A percentile compares a stretch with the other conserved stretches of the same genome.
Evolutionary conservation across 2,329 filamentous ascomycete genomes (phyloP).

Genomic region (Neonectria punicea): DNA sequence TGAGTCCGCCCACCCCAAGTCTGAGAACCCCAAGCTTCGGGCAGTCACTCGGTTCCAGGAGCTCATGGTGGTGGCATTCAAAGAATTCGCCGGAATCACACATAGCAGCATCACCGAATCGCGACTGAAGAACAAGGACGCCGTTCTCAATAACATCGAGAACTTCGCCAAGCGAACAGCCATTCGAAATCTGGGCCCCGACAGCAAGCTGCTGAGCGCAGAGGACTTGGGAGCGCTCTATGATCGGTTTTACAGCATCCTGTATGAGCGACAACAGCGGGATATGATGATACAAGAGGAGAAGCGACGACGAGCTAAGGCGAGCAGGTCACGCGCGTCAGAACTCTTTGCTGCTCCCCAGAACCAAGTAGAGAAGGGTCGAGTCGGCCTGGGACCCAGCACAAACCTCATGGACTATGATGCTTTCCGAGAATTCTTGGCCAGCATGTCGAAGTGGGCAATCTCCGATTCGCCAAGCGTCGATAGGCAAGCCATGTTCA

Average conservation of each 20-base stretch:
- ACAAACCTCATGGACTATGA: slow-evolving; percentile 97
- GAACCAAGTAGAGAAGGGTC: slow-evolving; percentile 78
- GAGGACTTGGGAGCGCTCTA: slow-evolving; percentile 92
- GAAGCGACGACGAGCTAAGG: slow-evolving; percentile 72
- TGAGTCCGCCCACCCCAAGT: slow-evolving; percentile 94
- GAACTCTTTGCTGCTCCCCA: slow-evolving; percentile 51
- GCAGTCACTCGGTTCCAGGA: slow-evolving; percentile 97
- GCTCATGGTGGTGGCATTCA: slow-evolving; percentile 98
- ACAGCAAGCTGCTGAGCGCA: slow-evolving; percentile 88
- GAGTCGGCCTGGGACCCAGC: slow-evolving; percentile 88
- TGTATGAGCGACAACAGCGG: slow-evolving; percentile 92
- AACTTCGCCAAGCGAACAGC: slow-evolving; percentile 97
- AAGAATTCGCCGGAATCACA: slow-evolving; percentile 95
- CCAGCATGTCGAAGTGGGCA: slow-evolving; percentile 91
- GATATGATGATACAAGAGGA: slow-evolving; percentile 82
- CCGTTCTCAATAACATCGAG: slow-evolving; percentile 94
- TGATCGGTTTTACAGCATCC: slow-evolving; percentile 89
- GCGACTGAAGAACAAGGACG: slow-evolving; percentile 91
- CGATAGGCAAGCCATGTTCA: slow-evolving; percentile 69
- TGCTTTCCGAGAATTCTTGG: slow-evolving; percentile 92
- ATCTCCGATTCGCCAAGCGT: slow-evolving; percentile 83
- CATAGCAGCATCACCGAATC: slow-evolving; percentile 91
- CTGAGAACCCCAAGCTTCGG: slow-evolving; percentile 92
- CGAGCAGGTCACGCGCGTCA: slow-evolving; percentile 57
- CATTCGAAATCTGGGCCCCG: slow-evolving; percentile 92